Percentiles rank a stretch among this genome's conserved stretches.
Evolutionary conservation across 345 rosid genomes (phyloP).

Genomic region (Lumnitzera littorea): DNA sequence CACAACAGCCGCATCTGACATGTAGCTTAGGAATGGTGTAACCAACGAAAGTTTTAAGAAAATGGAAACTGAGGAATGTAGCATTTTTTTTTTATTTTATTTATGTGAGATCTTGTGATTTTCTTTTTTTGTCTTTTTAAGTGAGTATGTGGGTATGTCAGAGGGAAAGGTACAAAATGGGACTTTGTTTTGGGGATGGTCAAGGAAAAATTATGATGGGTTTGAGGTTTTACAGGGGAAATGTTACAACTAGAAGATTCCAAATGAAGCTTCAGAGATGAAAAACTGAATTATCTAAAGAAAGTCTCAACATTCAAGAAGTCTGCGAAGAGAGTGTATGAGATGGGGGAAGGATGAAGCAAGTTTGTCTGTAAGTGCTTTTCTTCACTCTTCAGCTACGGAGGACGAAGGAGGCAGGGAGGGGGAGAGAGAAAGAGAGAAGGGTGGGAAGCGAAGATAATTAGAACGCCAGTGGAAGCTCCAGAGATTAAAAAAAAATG

Average conservation of each 20-base stretch:
- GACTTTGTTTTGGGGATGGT: not conserved
- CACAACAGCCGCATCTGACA: not conserved
- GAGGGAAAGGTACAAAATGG: conserved; percentile 8
- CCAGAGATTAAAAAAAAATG: no score
- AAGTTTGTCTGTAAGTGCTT: conserved; percentile 8
- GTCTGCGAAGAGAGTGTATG: not conserved
- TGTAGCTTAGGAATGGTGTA: not conserved
- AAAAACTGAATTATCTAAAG: no score
- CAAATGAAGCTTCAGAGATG: conserved; percentile 8
- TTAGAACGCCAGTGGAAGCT: no score
- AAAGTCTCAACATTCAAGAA: not conserved
- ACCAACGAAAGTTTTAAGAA: not conserved
- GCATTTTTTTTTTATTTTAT: not conserved
- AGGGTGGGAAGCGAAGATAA: no score
- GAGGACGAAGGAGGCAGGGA: no score
- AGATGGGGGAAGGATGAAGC: not conserved
- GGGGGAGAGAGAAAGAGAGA: no score
- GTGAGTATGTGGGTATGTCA: not conserved
- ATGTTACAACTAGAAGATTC: conserved; percentile 12
- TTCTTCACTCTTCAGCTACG: not conserved
- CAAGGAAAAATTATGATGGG: not conserved
- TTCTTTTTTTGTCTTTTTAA: not conserved
- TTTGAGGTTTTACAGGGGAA: not conserved
- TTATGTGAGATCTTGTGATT: not conserved
- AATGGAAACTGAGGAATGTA: not conserved